These are phyloP conservation scores for Fusarium albidum DNA, from an alignment of 2,329 filamentous ascomycete genomes.

Conservation along the genomic window DNA sequence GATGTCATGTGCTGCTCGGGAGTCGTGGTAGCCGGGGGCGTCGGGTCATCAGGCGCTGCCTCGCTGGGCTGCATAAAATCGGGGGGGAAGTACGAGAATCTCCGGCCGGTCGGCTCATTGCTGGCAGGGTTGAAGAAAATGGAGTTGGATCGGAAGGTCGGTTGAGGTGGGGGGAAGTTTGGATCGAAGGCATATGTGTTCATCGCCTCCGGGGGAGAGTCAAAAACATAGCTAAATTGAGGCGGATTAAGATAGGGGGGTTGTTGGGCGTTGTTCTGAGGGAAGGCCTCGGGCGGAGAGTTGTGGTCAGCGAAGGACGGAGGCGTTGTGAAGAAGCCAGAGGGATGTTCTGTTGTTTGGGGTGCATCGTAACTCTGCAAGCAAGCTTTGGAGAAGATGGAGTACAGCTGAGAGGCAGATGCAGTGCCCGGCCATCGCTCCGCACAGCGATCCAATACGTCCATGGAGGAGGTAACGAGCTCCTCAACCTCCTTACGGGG, in stretches of 20 bases:
- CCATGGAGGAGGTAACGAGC: slow-evolving; percentile 77
- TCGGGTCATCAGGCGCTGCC: slow-evolving; percentile 45
- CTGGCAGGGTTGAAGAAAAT: slow-evolving; percentile 69
- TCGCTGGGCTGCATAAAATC: slow-evolving; percentile 53
- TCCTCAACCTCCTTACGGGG: slow-evolving; percentile 77
- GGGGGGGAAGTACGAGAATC: slow-evolving; percentile 71
- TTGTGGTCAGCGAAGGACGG: slow-evolving; percentile 43
- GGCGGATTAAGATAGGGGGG: slow-evolving; percentile 56
- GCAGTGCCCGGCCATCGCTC: slow-evolving; percentile 92
- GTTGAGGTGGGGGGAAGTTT: slow-evolving; percentile 55
- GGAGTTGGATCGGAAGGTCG: slow-evolving; percentile 70
- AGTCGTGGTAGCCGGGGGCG: slow-evolving; percentile 43
- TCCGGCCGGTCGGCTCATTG: slow-evolving; percentile 61
- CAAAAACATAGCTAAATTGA: slow-evolving; percentile 67
- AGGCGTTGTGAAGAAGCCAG: slow-evolving; percentile 47
- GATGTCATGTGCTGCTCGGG: slow-evolving; percentile 41
- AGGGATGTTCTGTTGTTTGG: slow-evolving; percentile 33
- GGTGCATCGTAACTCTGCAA: slow-evolving; percentile 83
- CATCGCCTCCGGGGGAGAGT: slow-evolving; percentile 63
- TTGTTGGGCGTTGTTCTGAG: slow-evolving; percentile 44
- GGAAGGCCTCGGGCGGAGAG: slow-evolving; percentile 44
- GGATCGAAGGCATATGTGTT: slow-evolving; percentile 55
- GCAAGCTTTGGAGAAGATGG: slow-evolving; percentile 85
- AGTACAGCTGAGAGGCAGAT: slow-evolving; percentile 84
- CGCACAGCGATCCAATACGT: slow-evolving; percentile 80